phyloP scores from a whole-genome alignment of 1,284 basidiomycete genomes.

The Vanrija sp. region DNA sequence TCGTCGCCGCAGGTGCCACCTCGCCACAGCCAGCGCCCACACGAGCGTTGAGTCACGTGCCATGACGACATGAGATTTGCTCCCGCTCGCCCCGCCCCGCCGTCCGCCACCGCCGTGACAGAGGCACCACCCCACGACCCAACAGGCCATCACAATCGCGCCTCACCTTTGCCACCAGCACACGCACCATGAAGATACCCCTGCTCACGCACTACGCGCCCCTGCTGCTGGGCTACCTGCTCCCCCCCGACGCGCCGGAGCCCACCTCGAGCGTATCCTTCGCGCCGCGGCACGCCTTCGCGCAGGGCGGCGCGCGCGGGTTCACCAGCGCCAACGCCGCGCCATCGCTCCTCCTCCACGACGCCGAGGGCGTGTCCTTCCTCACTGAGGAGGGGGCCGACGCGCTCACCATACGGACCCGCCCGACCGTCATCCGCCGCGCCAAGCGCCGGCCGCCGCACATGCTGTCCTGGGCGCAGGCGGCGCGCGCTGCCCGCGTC shows the following conservation, averaged over 20 bases:
- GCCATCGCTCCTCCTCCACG: not conserved
- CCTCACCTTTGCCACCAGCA: no score
- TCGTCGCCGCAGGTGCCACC: no score
- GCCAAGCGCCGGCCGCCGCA: conserved; percentile 32
- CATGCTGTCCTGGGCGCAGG: conserved; percentile 39
- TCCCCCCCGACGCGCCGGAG: not conserved
- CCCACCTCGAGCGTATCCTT: conserved; percentile 10
- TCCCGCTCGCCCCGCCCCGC: no score
- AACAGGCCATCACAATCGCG: not conserved
- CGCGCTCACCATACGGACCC: conserved; percentile 31
- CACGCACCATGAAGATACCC: not conserved
- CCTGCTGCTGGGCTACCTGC: not conserved
- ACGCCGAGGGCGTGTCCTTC: not conserved
- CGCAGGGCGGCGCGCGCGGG: conserved; percentile 14
- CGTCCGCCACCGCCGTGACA: no score
- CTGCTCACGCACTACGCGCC: not conserved
- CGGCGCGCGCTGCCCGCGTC: conserved; percentile 7
- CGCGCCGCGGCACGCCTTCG: conserved; percentile 31
- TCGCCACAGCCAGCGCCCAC: no score
- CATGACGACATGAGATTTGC: no score
- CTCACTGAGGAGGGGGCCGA: not conserved
- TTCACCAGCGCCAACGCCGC: not conserved
- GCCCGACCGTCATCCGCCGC: conserved; percentile 31
- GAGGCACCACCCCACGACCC: not conserved
- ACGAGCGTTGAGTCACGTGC: no score